Conservation (phyloP, 225 moss, liverwort and hornwort genomes). For the Physcomitrium patens region DNA sequence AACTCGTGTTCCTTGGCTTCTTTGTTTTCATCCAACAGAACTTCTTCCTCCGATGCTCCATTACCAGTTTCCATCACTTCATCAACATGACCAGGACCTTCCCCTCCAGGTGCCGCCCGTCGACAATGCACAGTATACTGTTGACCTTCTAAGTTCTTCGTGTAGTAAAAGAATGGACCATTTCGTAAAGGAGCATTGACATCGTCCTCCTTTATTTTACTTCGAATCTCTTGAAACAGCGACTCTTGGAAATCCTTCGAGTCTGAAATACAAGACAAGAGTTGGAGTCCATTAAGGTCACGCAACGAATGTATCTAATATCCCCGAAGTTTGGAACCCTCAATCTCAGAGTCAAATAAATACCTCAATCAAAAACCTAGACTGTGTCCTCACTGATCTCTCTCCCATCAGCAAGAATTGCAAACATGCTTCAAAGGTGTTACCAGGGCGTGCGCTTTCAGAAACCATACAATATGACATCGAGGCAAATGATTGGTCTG, state of each 20-base stretch:
- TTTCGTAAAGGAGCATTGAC: slow-evolving; percentile 60
- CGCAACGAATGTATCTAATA: slow-evolving; percentile 19
- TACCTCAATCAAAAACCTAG: background rate
- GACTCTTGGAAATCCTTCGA: slow-evolving; percentile 66
- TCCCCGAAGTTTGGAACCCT: slow-evolving; percentile 7
- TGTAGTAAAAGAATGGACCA: slow-evolving; percentile 82
- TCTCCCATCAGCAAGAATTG: too few species aligned
- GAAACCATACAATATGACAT: background rate
- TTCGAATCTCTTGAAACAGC: slow-evolving; percentile 84
- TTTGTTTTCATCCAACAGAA: slow-evolving; percentile 82
- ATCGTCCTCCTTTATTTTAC: slow-evolving; percentile 86
- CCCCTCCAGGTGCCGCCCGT: slow-evolving; percentile 72
- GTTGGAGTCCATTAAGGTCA: slow-evolving; percentile 8
- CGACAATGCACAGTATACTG: slow-evolving; percentile 84
- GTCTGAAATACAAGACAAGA: slow-evolving; percentile 46
- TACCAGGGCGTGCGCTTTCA: background rate
- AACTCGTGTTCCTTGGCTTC: slow-evolving; percentile 73
- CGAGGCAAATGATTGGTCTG: too few species aligned
- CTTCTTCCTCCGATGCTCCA: slow-evolving; percentile 65
- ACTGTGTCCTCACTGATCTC: background rate
- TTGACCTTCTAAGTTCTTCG: slow-evolving; percentile 68
- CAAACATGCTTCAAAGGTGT: background rate
- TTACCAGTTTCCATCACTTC: slow-evolving; percentile 79
- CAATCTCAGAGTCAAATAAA: background rate
- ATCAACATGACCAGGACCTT: slow-evolving; percentile 73